A percentile compares a stretch with the other conserved stretches of the same genome.
phyloP scores from a whole-genome alignment of 2,329 filamentous ascomycete species.

The Blumeria graminis region DNA sequence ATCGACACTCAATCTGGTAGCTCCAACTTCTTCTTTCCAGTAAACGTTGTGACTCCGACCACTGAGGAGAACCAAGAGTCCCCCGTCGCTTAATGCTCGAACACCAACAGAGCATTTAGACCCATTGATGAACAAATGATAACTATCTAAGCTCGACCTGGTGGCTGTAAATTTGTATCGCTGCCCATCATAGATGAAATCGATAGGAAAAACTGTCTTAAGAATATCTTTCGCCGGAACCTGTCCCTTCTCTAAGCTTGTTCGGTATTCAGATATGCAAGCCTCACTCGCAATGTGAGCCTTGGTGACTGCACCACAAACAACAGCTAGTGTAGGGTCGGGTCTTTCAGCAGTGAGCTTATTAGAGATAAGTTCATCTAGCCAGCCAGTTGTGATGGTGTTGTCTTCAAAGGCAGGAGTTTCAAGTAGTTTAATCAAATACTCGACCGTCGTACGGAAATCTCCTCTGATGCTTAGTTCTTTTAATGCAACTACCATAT shows the following conservation, averaged over 20 bases:
- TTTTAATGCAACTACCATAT: slow-evolving; percentile 97
- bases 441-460: slow-evolving; percentile 95
- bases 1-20: slow-evolving; percentile 85
- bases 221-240: slow-evolving; percentile 90
- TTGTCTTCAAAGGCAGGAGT: slow-evolving; percentile 97
- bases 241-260: slow-evolving; percentile 85
- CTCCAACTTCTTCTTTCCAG: slow-evolving; percentile 97
- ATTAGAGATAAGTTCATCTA: slow-evolving; percentile 95
- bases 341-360: slow-evolving; percentile 90
- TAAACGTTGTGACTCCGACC: slow-evolving; percentile 95
- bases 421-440: slow-evolving; percentile 94
- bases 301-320: slow-evolving; percentile 86
- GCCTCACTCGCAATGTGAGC: slow-evolving; percentile 83
- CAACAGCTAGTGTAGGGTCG: slow-evolving; percentile 77
- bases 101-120: slow-evolving; percentile 90
- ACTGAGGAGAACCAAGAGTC: slow-evolving; percentile 69
- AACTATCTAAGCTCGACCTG: slow-evolving; percentile 74
- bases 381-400: slow-evolving; percentile 96
- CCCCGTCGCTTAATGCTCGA: slow-evolving; percentile 77
- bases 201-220: slow-evolving; percentile 90
- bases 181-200: slow-evolving; percentile 94
- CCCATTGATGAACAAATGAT: slow-evolving; percentile 96
- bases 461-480: slow-evolving; percentile 98
- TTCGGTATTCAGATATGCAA: slow-evolving; percentile 67
- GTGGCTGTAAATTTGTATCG: slow-evolving; percentile 98